These are phyloP conservation scores for Arctium lappa DNA, from an alignment of 129 eudicot genomes.

Conservation along the genomic window DNA sequence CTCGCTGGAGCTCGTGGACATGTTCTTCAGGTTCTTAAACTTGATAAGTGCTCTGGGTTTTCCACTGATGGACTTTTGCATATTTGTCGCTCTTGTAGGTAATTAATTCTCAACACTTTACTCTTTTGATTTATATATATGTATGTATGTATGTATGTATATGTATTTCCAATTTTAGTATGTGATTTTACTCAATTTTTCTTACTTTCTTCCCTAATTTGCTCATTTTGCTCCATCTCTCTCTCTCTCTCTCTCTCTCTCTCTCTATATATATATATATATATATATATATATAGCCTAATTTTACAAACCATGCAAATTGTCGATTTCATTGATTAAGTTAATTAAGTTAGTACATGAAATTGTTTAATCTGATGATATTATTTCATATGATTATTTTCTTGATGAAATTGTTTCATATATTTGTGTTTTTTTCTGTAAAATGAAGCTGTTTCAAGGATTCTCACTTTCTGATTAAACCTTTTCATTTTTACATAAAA, in stretches of 20 bases:
- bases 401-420: too few relatives aligned
- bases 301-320: too few relatives aligned
- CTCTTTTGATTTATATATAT: neutral
- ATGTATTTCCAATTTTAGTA: neutral
- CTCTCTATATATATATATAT: neutral
- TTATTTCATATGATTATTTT: too few relatives aligned
- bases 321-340: too few relatives aligned
- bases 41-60: conserved; percentile 75
- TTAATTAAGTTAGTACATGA: too few relatives aligned
- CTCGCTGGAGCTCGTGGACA: conserved; percentile 44
- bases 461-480: too few relatives aligned
- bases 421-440: too few relatives aligned
- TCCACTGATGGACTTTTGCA: conserved; percentile 61
- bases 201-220: neutral
- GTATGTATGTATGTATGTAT: neutral
- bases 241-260: neutral
- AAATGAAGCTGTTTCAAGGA: too few relatives aligned
- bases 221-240: neutral
- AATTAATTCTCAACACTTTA: neutral
- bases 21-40: conserved; percentile 48
- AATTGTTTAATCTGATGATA: too few relatives aligned
- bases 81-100: conserved; percentile 57
- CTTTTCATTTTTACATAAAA: too few relatives aligned
- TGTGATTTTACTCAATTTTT: neutral
- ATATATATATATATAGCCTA: too few relatives aligned